phyloP scores from a whole-genome alignment of 139 green algal species.

The Protoeuglena noctilucae region DNA sequence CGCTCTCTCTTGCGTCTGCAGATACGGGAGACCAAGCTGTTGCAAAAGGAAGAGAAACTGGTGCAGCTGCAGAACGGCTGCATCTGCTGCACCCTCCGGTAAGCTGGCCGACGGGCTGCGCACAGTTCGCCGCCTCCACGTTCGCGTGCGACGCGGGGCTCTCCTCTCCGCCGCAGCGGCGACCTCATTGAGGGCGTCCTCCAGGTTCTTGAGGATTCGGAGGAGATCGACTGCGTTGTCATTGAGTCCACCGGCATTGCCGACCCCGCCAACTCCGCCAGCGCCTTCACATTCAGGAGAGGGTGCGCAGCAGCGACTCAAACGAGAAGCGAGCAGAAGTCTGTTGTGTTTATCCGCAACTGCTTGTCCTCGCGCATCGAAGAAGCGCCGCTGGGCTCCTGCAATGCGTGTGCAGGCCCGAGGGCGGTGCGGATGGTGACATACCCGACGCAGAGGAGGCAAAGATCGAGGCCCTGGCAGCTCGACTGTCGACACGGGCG shows the following conservation, averaged over 20 bases:
- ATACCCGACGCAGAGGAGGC: conserved; percentile 26
- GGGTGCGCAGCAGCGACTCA: conserved; percentile 12
- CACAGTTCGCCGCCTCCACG: conserved; percentile 54
- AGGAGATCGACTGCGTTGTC: conserved; percentile 53
- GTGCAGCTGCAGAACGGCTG: conserved; percentile 53
- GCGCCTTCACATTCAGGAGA: conserved; percentile 22
- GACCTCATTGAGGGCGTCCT: conserved; percentile 22
- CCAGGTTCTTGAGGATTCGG: conserved; percentile 20
- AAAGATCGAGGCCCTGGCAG: not conserved
- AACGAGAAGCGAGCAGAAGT: too few relatives aligned
- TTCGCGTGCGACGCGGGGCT: conserved; percentile 19
- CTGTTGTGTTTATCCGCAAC: conserved; percentile 5
- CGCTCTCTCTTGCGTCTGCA: too few relatives aligned
- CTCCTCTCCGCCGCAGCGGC: not conserved
- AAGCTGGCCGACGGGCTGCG: too few relatives aligned
- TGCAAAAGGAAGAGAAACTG: conserved; percentile 10
- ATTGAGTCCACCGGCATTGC: conserved; percentile 68
- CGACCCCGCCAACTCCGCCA: conserved; percentile 48
- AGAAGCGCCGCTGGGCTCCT: conserved; percentile 7
- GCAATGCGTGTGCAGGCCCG: conserved; percentile 9
- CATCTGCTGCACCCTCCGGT: conserved; percentile 68
- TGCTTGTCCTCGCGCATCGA: not conserved
- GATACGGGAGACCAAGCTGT: conserved; percentile 1
- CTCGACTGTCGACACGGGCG: not conserved
- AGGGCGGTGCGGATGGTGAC: conserved; percentile 11